phyloP scores from a whole-genome alignment of 2,329 filamentous ascomycete species.

The Sphaceloma murrayae region DNA sequence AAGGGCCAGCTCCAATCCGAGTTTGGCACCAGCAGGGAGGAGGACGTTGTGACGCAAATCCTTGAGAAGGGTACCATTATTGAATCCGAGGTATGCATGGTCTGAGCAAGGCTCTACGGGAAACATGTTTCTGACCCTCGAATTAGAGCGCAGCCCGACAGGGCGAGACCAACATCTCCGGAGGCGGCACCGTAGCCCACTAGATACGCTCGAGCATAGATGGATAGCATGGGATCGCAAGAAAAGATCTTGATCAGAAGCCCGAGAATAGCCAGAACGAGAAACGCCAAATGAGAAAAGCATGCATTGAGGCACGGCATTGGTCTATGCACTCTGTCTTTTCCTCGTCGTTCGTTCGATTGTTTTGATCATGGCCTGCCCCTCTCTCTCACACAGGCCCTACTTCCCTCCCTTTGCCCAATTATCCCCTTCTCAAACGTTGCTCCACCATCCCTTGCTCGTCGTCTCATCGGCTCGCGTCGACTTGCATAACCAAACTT shows the following conservation, averaged over 20 bases:
- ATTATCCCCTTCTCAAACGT: too few species aligned
- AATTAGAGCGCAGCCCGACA: not conserved
- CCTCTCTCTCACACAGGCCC: too few species aligned
- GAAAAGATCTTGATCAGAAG: not conserved
- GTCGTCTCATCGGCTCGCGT: too few species aligned
- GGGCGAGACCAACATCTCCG: slow-evolving; percentile 12
- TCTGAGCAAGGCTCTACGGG: not conserved
- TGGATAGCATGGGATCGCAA: too few species aligned
- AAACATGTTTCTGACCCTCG: not conserved
- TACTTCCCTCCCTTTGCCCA: too few species aligned
- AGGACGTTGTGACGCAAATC: slow-evolving; percentile 74
- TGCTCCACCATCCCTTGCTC: too few species aligned
- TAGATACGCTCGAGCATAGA: slow-evolving; percentile 7
- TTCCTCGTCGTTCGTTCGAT: too few species aligned
- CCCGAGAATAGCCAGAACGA: not conserved
- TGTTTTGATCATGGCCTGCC: too few species aligned
- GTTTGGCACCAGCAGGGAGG: slow-evolving; percentile 71
- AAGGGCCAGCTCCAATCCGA: slow-evolving; percentile 69
- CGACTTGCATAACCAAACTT: too few species aligned
- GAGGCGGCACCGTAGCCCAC: not conserved
- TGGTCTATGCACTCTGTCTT: too few species aligned
- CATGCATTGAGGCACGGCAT: slow-evolving; percentile 3
- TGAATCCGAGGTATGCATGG: slow-evolving; percentile 43
- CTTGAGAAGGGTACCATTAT: slow-evolving; percentile 65
- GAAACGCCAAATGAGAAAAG: slow-evolving; percentile 8